Conservation (phyloP, 306 rosid species). For the Rosa multiflora region DNA sequence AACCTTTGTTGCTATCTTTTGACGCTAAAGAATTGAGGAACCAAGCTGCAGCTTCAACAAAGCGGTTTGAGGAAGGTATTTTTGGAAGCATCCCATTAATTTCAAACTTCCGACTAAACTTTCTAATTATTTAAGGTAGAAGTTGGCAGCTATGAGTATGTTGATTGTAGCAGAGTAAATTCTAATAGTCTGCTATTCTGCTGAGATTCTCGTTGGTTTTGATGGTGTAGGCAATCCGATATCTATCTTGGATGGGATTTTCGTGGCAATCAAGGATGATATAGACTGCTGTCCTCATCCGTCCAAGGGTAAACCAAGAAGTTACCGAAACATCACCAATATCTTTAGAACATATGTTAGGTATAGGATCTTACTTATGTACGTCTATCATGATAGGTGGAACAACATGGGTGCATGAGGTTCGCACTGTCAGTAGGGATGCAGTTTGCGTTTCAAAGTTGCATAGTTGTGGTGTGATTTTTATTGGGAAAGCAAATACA, state of each 20-base stretch:
- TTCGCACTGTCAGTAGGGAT: no score
- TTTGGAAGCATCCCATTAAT: neutral
- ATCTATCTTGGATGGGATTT: constrained; percentile 93
- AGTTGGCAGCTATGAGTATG: neutral
- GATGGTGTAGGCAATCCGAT: constrained; percentile 63
- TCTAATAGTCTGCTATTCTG: neutral
- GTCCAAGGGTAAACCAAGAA: constrained; percentile 56
- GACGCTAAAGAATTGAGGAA: constrained; percentile 70
- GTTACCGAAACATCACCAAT: neutral
- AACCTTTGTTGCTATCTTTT: constrained; percentile 77
- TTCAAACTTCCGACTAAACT: no score
- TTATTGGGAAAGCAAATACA: no score
- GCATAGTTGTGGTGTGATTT: no score
- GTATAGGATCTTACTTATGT: constrained; percentile 16
- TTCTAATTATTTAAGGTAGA: neutral
- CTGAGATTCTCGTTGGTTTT: constrained; percentile 25
- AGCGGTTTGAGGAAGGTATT: constrained; percentile 84
- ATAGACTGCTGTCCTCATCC: constrained; percentile 86
- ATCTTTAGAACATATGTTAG: neutral
- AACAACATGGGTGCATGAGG: constrained; percentile 94
- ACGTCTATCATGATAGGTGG: constrained; percentile 64
- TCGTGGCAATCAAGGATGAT: constrained; percentile 95
- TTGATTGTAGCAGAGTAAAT: constrained; percentile 17
- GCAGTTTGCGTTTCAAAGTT: no score
- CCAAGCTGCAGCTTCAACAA: constrained; percentile 87